Conservation (phyloP, 192 early-diverging fungal genomes). For the Obelidium mucronatum region DNA sequence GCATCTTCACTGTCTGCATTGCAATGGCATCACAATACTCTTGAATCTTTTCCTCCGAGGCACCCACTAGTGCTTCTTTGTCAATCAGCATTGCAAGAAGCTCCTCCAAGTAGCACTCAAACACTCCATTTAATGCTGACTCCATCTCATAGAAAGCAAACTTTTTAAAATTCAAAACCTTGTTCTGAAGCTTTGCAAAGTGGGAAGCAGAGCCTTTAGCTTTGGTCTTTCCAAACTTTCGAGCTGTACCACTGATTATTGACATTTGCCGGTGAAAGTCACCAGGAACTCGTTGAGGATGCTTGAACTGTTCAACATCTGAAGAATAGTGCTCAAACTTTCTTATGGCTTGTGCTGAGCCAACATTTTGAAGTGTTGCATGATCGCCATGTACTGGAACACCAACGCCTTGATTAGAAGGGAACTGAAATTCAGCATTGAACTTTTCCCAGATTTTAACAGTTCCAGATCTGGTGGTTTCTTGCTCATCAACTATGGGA, state of each 20-base stretch:
- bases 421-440: background rate
- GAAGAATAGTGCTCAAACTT: background rate
- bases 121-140: background rate
- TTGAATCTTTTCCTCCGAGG: background rate
- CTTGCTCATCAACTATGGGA: background rate
- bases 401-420: background rate
- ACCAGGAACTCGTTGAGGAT: background rate
- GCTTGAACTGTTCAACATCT: background rate
- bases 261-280: background rate
- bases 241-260: background rate
- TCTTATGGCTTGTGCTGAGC: background rate
- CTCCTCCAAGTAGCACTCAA: background rate
- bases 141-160: background rate
- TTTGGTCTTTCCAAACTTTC: background rate
- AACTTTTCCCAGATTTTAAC: background rate
- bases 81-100: background rate
- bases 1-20: too few species aligned
- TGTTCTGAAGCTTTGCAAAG: background rate
- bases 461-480: background rate
- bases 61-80: background rate
- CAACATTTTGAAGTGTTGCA: background rate
- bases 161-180: background rate
- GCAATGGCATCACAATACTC: background rate
- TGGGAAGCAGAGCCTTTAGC: background rate
- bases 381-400: background rate